Evolutionary conservation across 108 stramenopile species (phyloP).

Genomic region (Pseudonitzschia pungens): DNA sequence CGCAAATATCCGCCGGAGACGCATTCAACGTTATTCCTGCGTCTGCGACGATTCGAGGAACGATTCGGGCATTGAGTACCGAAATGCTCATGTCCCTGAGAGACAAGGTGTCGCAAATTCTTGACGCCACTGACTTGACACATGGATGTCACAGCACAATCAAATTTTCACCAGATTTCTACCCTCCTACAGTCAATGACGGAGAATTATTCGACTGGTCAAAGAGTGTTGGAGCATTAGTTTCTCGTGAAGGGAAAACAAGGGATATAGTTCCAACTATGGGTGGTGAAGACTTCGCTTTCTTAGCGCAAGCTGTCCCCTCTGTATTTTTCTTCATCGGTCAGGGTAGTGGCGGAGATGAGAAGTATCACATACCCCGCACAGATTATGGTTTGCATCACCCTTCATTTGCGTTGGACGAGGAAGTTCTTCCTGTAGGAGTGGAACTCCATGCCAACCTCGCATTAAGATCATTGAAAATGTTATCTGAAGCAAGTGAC

Average conservation of each 20-base stretch:
- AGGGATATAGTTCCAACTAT: conserved; percentile 78
- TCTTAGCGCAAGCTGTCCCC: conserved; percentile 75
- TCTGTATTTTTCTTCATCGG: conserved; percentile 80
- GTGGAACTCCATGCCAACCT: conserved; percentile 83
- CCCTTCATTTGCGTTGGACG: conserved; percentile 85
- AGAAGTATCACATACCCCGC: conserved; percentile 23
- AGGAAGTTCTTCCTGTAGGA: conserved; percentile 65
- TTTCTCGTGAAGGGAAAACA: conserved; percentile 45
- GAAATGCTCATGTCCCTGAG: conserved; percentile 58
- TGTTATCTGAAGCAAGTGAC: conserved; percentile 15
- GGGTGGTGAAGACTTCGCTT: conserved; percentile 93
- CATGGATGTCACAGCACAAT: conserved; percentile 76
- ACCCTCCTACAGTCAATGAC: conserved; percentile 90
- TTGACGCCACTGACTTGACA: conserved; percentile 53
- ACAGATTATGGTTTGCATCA: conserved; percentile 84
- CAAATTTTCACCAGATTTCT: conserved; percentile 68
- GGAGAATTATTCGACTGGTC: conserved; percentile 60
- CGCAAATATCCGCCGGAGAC: conserved; percentile 66
- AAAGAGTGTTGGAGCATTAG: conserved; percentile 63
- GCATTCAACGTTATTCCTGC: conserved; percentile 85
- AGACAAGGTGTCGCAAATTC: conserved; percentile 62
- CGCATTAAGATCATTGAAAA: conserved; percentile 66
- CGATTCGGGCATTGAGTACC: conserved; percentile 81
- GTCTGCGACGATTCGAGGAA: conserved; percentile 67
- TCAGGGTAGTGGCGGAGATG: conserved; percentile 57